Evolutionary conservation across 352 stramenopile species (phyloP).

Genomic region (Phytophthora ohioensis): DNA sequence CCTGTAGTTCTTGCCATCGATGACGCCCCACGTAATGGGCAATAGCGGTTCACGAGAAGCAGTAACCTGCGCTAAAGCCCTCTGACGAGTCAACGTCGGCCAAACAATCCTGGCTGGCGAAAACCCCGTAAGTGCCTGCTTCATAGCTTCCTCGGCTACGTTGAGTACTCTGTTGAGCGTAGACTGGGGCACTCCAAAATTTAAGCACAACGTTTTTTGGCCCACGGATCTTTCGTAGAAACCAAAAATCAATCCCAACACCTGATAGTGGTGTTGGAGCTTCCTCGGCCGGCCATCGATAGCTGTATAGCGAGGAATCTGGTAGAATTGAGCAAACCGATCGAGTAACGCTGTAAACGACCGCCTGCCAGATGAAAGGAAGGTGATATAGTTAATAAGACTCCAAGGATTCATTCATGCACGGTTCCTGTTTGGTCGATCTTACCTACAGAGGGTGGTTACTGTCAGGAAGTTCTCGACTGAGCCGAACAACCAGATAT

Average conservation of each 20-base stretch:
- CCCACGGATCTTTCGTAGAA: conserved; percentile 29
- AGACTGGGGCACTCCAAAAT: conserved; percentile 8
- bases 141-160: not conserved
- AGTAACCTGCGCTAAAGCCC: not conserved
- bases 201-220: not conserved
- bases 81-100: not conserved
- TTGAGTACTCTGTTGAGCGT: conserved; percentile 8
- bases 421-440: not conserved
- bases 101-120: not conserved
- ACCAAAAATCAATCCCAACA: conserved; percentile 19
- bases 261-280: conserved; percentile 24
- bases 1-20: conserved; percentile 24
- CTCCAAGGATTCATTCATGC: not conserved
- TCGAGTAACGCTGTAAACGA: not conserved
- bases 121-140: not conserved
- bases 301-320: not conserved
- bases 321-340: not conserved
- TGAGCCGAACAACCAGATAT: not conserved
- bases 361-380: no score
- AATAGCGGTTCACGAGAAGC: conserved; percentile 11
- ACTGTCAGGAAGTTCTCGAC: not conserved
- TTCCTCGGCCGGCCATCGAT: conserved; percentile 13
- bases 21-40: conserved; percentile 20
- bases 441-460: conserved; percentile 5
- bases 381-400: no score